Base-by-base conservation (phyloP, 169 alveolate species). In the Eimeria sp. region DNA sequence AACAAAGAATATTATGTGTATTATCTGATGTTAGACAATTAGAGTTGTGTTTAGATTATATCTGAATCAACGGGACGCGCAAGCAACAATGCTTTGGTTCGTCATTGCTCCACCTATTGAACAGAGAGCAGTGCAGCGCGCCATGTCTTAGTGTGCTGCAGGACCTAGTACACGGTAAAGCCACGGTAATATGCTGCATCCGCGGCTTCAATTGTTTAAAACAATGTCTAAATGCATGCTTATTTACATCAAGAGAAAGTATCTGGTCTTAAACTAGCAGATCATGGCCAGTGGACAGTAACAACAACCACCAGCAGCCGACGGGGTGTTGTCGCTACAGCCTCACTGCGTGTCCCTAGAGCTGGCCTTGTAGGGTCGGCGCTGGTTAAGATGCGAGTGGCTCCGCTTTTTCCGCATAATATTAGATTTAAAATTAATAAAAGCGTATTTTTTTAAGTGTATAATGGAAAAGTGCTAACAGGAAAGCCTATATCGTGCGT, bases 341-440 rank as follows among this genome's bases (percentile, higher is more conserved):
- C 67, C 67, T 34, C 49, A 70, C 80, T 25, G 51, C 11, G 80
- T 70, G 80, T 70, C 80, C 25, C 80, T 70, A 49, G 49, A 70
- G 80, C 80, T 30, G 11, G 18, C 67, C 67, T 25, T 3, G 67
- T 5, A 13, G 67, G n/a, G 67, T 58, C 67, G 67, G 67, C 67
- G 67, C 67, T 58, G 67, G 67, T 58, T 25, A 58, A 14, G 22
- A 14, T 58, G 67, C n/a, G 22, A 18, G 10, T 13, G 25, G 10
- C 5, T 14, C 5, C 16, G 3, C 3, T 58, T 58, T 9, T 58
- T 58, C 16, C 25, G 16, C 3, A 3, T 3, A 14, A 58, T 13
- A 14, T 58, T 58, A 25, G 67, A 13, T 3, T 58, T 6, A 18
- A 58, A 58, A 58, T 5, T 14, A 7, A 58, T 51, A 58, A 25